Evolutionary conservation across 768 basidiomycete genomes (phyloP), one percentile per base, ranked within the genome.

Genomic region (Sporobolomyces roseus): DNA sequence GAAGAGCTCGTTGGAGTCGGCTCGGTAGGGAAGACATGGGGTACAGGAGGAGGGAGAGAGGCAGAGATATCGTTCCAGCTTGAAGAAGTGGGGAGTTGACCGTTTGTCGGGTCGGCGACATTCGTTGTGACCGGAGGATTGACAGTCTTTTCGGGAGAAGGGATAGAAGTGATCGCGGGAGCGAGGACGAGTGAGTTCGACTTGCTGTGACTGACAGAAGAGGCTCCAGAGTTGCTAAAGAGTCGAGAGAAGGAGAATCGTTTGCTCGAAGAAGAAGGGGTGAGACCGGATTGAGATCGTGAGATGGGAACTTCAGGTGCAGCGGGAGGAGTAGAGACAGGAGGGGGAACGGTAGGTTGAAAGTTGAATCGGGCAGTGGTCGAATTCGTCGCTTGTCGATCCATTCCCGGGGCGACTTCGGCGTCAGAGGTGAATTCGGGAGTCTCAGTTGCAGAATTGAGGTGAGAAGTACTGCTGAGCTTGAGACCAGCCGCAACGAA

Each of bases 401-500:
- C 45, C 66, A 68, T 67, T 46, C 38, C 33, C 6, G 46, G 21
- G 3, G 56, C 38, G 5, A 41, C 41, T 58, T 62, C 61, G 19
- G 50, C 50, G 35, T 52, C 61, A 5, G 61, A 62, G 49, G 61
- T 52, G 49, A 62, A 52, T 27, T 52, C 61, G 5, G 49, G 67
- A 29, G 29, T 30, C 8, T 38, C 19, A 16, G 8, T 32, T 21
- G 21, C 25, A 27, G 43, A 30, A 13, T 7, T 13, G 9, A 17
- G 41, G 30, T 21, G 62, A 27, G 27, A 30, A 49, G 63, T 52
- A 21, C 30, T 17, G 52, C 70, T 66, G 32, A 71, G 41, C 56
- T 71, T 71, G 23, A 71, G 56, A 6, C 70, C 70, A 0, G 65
- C 65, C 9, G 65, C 23, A 23, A 71, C 56, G 61, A 71, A 71